Evolutionary conservation across 2,329 filamentous ascomycete species (phyloP), one percentile per base, ranked within the genome.

Genomic region (Hymenoscyphus fructigenus): DNA sequence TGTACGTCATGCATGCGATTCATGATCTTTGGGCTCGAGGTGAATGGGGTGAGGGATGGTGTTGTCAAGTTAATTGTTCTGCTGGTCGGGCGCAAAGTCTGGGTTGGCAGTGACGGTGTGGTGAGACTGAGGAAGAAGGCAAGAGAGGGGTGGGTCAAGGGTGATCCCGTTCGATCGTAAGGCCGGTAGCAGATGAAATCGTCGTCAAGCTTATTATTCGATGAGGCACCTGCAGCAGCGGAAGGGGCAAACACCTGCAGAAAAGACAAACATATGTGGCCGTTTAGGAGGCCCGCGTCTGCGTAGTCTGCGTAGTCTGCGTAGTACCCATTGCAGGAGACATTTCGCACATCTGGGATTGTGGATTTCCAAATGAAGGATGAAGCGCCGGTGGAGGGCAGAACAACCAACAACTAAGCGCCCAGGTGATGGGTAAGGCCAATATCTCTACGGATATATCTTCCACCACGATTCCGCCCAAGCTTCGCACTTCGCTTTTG

Each of bases 1-100:
- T 50, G 62, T 65, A 57, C 57, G 60, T 65, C 61, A 65, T 60
- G 57, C 66, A 68, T 66, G 62, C 60, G 62, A 67, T 66, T 70
- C 69, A 71, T 71, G 62, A 59, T 71, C 65, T 63, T 60, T 53
- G 32, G 9, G 20, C 47, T 26, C 3, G 20, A 26, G 12, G 47
- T 53, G 47, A 53, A 26, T 53, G 7, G 47, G 20, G 14, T 53
- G 36, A 17, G 36, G 36, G 36, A 53, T 53, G 47, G 47, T 53
- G 47, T 23, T 53, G 47, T 53, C 26, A 53, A 53, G 47, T 53
- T 53, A 53, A 53, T 53, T 26, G 14, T 38, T 17, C 14, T 38
- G 63, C 56, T 60, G 62, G 44, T 60, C 41, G 60, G 44, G 55
- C 23, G 55, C 41, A 29, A n/a, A 29, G 41, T 38, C 17, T 59